Base-by-base conservation (phyloP, 2,329 filamentous ascomycete species). In the Alternaria dauci region DNA sequence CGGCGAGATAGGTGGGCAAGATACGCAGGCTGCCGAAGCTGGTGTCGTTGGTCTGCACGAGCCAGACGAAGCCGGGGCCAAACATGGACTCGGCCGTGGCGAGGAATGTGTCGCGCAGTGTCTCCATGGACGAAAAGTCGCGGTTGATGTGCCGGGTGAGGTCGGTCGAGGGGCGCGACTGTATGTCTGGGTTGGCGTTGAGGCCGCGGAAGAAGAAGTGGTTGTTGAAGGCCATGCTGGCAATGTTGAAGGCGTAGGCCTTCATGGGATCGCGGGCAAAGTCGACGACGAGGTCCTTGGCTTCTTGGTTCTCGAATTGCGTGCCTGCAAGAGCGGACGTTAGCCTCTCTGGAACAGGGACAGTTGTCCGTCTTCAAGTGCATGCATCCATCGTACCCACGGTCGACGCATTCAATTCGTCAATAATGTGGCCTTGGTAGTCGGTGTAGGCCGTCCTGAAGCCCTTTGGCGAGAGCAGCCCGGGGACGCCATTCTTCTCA, bases 51-150 rank as follows among this genome's bases (percentile, higher is more conserved):
- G 81, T 80, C 42, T 83, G 75, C 72, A 97, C 91, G 63, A 99
- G 89, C 95, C 95, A 99, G 76, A 98, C 91, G 81, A 96, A 98
- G 67, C 95, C 95, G 0, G 94, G 94, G 55, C 94, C 95, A 82
- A 99, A 98, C 93, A 98, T 97, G 81, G 89, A 87, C 68, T 88
- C 85, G 59, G 94, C 94, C 41, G 91, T 96, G 66, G 89, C 83
- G 74, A 95, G 80, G 80, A 99, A 89, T 77, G 95, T 91, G 70
- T 85, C 85, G 76, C 89, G 89, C 60, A 99, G 88, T 30, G 91
- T 94, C 67, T 96, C 91, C 71, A 96, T 83, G 71, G 90, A 93
- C 75, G 91, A 90, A 83, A 97, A 98, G 72, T 88, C 88, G 68
- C 83, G 81, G 71, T 87, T 83, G 70, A 98, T 87, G 58, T 86